A percentile compares a stretch with the other conserved stretches of the same genome.
These are phyloP conservation scores for Colletotrichum truncatum DNA, from an alignment of 2,329 filamentous ascomycete genomes.

Conservation along the genomic window DNA sequence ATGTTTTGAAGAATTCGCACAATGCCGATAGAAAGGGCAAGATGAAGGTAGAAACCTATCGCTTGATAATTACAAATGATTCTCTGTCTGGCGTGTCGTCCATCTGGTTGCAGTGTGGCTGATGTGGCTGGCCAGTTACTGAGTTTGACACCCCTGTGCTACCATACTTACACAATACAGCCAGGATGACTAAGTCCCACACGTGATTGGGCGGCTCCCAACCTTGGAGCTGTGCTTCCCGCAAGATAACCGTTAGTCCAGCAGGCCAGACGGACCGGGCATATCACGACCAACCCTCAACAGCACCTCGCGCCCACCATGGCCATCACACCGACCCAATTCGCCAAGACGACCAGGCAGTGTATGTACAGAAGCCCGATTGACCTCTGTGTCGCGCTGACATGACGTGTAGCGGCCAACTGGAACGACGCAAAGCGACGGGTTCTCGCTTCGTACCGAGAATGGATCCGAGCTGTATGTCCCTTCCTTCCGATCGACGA, in stretches of 20 bases:
- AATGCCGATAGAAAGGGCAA: too few species aligned
- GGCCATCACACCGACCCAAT: slow-evolving; percentile 93
- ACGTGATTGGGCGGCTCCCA: slow-evolving; percentile 28
- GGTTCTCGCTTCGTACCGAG: slow-evolving; percentile 89
- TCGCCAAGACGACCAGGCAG: slow-evolving; percentile 82
- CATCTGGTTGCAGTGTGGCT: too few species aligned
- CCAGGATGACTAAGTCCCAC: slow-evolving; percentile 23
- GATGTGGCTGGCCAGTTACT: too few species aligned
- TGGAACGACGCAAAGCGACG: slow-evolving; percentile 88
- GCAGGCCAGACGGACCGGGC: slow-evolving; percentile 31
- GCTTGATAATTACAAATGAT: too few species aligned
- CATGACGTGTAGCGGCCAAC: slow-evolving; percentile 73
- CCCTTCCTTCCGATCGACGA: background rate
- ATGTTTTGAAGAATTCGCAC: too few species aligned
- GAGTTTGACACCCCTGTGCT: too few species aligned
- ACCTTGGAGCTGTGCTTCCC: slow-evolving; percentile 21
- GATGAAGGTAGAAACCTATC: too few species aligned
- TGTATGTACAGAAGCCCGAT: slow-evolving; percentile 62
- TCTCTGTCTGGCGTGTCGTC: too few species aligned
- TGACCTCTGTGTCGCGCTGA: slow-evolving; percentile 43
- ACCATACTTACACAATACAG: background rate
- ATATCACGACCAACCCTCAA: slow-evolving; percentile 37
- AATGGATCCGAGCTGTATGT: slow-evolving; percentile 96
- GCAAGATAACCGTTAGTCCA: slow-evolving; percentile 16
- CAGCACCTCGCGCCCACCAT: slow-evolving; percentile 63